Percentiles rank a stretch among this genome's conserved stretches.
Conservation (phyloP, 768 basidiomycete species). For the Candolleomyces aberdarensis region DNA sequence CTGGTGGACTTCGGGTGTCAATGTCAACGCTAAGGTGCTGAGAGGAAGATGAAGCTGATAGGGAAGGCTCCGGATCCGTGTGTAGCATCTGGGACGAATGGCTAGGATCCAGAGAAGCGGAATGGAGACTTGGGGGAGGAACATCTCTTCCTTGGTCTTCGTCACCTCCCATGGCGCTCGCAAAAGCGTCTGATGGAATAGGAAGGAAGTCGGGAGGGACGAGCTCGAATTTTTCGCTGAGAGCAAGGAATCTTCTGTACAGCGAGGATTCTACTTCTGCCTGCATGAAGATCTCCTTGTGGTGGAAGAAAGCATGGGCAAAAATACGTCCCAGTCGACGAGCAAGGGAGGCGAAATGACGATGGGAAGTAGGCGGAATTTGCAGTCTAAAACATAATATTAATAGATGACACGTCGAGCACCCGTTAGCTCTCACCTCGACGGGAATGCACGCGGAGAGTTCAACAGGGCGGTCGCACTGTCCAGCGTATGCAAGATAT, state of each 20-base stretch:
- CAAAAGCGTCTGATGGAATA: conserved; percentile 47
- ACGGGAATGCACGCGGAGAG: conserved; percentile 89
- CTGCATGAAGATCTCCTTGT: conserved; percentile 87
- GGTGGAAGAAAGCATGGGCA: conserved; percentile 94
- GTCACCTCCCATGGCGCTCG: conserved; percentile 17
- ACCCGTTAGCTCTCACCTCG: conserved; percentile 50
- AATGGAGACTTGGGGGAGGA: conserved; percentile 23
- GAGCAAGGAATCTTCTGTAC: conserved; percentile 85
- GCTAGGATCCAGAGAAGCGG: conserved; percentile 7
- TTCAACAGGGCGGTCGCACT: conserved; percentile 90
- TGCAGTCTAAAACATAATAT: conserved; percentile 51
- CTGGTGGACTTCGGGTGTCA: conserved; percentile 12
- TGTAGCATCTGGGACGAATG: conserved; percentile 5
- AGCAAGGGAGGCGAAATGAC: conserved; percentile 89
- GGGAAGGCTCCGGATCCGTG: conserved; percentile 4
- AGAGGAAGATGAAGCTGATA: background rate
- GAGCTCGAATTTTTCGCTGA: conserved; percentile 76
- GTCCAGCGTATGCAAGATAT: conserved; percentile 90
- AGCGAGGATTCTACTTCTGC: conserved; percentile 88
- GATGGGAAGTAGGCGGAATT: conserved; percentile 74
- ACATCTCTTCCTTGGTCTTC: conserved; percentile 29
- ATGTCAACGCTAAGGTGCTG: background rate
- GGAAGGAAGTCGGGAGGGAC: conserved; percentile 83
- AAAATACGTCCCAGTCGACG: conserved; percentile 93
- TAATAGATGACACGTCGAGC: conserved; percentile 2